A percentile compares a stretch with the other conserved stretches of the same genome.
phyloP scores from a whole-genome alignment of 2,329 filamentous ascomycete genomes.

The Nemania sp. region DNA sequence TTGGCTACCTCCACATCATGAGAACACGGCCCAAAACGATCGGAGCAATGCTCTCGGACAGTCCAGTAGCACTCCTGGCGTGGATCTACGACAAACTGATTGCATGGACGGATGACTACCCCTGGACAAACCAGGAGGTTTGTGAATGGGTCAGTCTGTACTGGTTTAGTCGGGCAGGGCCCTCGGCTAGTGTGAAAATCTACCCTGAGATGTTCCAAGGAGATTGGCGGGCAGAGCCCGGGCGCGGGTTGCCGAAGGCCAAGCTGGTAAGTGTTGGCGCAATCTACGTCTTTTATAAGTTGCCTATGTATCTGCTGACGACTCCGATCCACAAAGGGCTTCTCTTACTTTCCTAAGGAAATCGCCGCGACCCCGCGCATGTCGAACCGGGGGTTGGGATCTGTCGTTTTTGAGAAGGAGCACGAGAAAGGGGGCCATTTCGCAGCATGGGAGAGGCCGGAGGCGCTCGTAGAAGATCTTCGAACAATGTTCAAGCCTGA shows the following conservation, averaged over 20 bases:
- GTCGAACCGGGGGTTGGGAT: not conserved
- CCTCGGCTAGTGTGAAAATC: not conserved
- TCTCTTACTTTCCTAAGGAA: not conserved
- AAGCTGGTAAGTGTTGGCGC: too few species aligned
- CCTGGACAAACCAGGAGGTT: slow-evolving; percentile 6
- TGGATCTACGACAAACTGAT: slow-evolving; percentile 32
- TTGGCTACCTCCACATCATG: slow-evolving; percentile 13
- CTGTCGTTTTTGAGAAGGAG: not conserved
- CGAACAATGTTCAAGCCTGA: not conserved
- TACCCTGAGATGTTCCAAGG: not conserved
- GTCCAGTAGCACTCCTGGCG: slow-evolving; percentile 25
- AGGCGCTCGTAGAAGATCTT: not conserved
- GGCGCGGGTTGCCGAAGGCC: not conserved
- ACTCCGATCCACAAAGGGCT: not conserved
- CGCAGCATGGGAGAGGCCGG: not conserved
- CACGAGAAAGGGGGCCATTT: not conserved
- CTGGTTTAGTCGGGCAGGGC: slow-evolving; percentile 3
- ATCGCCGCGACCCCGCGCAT: not conserved
- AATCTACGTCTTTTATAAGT: too few species aligned
- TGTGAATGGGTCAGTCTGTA: slow-evolving; percentile 3
- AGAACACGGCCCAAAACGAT: slow-evolving; percentile 20
- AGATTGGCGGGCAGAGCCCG: too few species aligned
- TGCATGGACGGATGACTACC: slow-evolving; percentile 26
- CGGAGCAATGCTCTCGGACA: slow-evolving; percentile 21
- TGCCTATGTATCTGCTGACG: not conserved